phyloP scores from a whole-genome alignment of 2,329 filamentous ascomycete genomes.

The Alternaria burnsii region DNA sequence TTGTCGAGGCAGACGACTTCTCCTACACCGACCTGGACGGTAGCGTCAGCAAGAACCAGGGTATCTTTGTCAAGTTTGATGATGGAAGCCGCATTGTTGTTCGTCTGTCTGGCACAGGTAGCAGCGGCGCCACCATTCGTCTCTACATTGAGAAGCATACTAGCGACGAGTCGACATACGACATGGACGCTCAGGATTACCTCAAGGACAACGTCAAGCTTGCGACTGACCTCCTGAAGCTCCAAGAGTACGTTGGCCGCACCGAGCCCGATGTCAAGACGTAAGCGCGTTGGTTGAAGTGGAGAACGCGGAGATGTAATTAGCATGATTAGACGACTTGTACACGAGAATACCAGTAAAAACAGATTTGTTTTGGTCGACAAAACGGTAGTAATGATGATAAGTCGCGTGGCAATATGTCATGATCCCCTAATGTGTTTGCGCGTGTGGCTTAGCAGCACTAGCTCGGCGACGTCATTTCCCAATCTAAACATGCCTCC shows the following conservation, averaged over 20 bases:
- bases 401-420: background rate
- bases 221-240: conserved; percentile 84
- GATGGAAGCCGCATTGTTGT: conserved; percentile 96
- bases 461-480: conserved; percentile 29
- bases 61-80: conserved; percentile 92
- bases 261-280: conserved; percentile 98
- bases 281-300: conserved; percentile 56
- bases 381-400: background rate
- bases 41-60: conserved; percentile 94
- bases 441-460: conserved; percentile 20
- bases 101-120: conserved; percentile 92
- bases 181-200: conserved; percentile 88
- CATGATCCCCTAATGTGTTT: conserved; percentile 11
- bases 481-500: conserved; percentile 19
- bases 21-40: conserved; percentile 99
- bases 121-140: conserved; percentile 93
- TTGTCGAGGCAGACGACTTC: conserved; percentile 92
- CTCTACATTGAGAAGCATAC: conserved; percentile 98
- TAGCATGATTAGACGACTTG: conserved; percentile 9
- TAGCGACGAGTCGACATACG: conserved; percentile 78
- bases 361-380: background rate
- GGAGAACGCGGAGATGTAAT: conserved; percentile 4
- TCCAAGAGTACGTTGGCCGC: conserved; percentile 91
- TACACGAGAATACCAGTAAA: conserved; percentile 3
- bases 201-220: conserved; percentile 88